Conservation (phyloP, 202 grass and related monocot species). For the Carex arenaria region DNA sequence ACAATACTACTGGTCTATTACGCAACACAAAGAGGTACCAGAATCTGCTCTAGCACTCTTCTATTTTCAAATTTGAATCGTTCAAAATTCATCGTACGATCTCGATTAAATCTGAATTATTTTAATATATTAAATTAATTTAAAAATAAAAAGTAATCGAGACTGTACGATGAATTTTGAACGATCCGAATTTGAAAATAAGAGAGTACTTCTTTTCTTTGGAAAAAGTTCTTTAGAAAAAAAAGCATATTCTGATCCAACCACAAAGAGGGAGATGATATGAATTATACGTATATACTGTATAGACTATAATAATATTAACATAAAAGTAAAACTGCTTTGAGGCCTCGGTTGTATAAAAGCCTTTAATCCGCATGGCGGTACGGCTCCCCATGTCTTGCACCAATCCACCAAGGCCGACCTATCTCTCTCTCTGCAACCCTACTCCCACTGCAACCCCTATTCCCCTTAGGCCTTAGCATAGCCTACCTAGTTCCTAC, state of each 20-base stretch:
- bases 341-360: constrained; percentile 24
- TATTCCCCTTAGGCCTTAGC: not conserved
- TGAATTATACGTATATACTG: not conserved
- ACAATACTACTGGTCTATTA: too few relatives aligned
- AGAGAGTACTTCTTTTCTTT: too few relatives aligned
- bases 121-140: too few relatives aligned
- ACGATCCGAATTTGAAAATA: too few relatives aligned
- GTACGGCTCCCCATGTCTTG: constrained; percentile 36
- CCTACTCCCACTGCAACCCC: constrained; percentile 11
- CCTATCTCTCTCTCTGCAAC: constrained; percentile 37
- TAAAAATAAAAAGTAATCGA: too few relatives aligned
- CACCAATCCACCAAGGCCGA: constrained; percentile 34
- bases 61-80: too few relatives aligned
- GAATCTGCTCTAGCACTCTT: too few relatives aligned
- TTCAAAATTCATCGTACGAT: too few relatives aligned
- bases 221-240: too few relatives aligned
- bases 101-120: too few relatives aligned
- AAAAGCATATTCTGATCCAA: too few relatives aligned
- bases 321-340: constrained; percentile 4
- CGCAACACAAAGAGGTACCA: not conserved
- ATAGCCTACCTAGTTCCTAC: constrained; percentile 19
- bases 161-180: too few relatives aligned
- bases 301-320: not conserved
- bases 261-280: not conserved
- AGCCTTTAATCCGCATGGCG: constrained; percentile 18